Evolutionary conservation across 2,329 filamentous ascomycete genomes (phyloP).

Genomic region (Dothideomycetes sp.): DNA sequence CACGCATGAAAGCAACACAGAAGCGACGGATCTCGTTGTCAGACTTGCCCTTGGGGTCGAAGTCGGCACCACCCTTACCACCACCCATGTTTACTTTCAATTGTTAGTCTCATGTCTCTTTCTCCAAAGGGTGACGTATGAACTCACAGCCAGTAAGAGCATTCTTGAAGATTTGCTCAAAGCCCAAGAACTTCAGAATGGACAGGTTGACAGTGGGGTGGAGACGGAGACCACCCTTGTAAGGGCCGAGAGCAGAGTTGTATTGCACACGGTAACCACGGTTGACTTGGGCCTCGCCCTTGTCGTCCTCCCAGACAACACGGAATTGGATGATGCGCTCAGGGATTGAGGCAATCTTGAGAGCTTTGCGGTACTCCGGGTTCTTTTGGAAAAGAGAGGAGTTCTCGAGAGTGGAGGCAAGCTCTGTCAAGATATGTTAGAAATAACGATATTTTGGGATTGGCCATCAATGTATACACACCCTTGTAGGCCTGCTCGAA

Average conservation of each 20-base stretch:
- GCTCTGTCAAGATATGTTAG: slow-evolving; percentile 52
- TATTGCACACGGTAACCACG: slow-evolving; percentile 94
- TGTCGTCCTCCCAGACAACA: slow-evolving; percentile 93
- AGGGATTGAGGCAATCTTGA: slow-evolving; percentile 78
- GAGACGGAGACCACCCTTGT: slow-evolving; percentile 95
- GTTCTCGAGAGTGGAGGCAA: slow-evolving; percentile 88
- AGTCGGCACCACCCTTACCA: slow-evolving; percentile 95
- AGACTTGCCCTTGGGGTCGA: slow-evolving; percentile 97
- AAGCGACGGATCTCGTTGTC: slow-evolving; percentile 97
- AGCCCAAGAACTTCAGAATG: slow-evolving; percentile 90
- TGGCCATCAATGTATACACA: slow-evolving; percentile 43
- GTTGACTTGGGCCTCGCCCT: slow-evolving; percentile 82
- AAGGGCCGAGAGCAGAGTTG: slow-evolving; percentile 94
- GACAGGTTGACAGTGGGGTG: slow-evolving; percentile 77
- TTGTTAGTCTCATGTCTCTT: slow-evolving; percentile 11
- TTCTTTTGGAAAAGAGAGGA: slow-evolving; percentile 87
- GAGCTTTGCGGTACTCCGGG: slow-evolving; percentile 87
- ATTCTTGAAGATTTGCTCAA: slow-evolving; percentile 99
- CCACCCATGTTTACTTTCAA: slow-evolving; percentile 77
- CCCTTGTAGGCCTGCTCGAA: slow-evolving; percentile 98
- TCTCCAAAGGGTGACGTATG: background rate
- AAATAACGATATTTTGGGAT: background rate
- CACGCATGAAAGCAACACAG: slow-evolving; percentile 91
- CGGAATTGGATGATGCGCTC: slow-evolving; percentile 97
- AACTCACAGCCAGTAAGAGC: slow-evolving; percentile 81